Evolutionary conservation across 805 yeast genomes (phyloP).

Genomic region (Cyberlindnera mycetangii): DNA sequence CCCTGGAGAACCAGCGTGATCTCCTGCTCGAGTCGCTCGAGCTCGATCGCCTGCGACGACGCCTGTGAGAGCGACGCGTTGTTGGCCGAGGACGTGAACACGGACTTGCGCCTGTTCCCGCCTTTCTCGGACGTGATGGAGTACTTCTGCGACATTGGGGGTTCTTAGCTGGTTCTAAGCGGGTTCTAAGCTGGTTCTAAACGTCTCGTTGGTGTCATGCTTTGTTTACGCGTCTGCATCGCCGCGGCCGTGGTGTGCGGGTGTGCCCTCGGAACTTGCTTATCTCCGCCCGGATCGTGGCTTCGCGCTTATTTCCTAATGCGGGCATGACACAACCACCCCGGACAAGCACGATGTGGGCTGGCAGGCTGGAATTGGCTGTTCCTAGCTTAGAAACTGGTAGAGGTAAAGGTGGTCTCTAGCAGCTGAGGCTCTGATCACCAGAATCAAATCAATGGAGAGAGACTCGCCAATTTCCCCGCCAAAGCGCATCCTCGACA

Average conservation of each 20-base stretch:
- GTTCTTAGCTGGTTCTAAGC: not conserved
- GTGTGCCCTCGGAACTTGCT: not conserved
- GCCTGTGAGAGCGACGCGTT: constrained; percentile 20
- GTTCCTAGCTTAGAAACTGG: not conserved
- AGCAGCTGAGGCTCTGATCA: too few relatives aligned
- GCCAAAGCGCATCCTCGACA: constrained; percentile 8
- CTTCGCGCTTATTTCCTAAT: not conserved
- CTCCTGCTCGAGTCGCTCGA: constrained; percentile 75
- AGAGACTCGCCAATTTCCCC: constrained; percentile 6
- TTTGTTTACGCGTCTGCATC: not conserved
- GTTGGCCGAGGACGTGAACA: constrained; percentile 22
- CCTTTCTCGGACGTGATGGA: constrained; percentile 15
- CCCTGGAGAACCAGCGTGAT: constrained; percentile 75
- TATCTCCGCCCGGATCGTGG: not conserved
- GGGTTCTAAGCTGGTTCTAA: not conserved
- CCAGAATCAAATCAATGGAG: too few relatives aligned
- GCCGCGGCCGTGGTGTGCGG: too few relatives aligned
- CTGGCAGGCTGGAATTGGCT: not conserved
- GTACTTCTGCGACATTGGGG: constrained; percentile 23
- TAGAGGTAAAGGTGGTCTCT: not conserved
- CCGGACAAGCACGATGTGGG: not conserved
- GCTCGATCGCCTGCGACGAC: constrained; percentile 26
- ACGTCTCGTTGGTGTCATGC: not conserved
- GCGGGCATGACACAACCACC: constrained; percentile 1
- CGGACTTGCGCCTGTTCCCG: constrained; percentile 26